Evolutionary conservation across 2,329 filamentous ascomycete genomes (phyloP), one percentile per base, ranked within the genome.

Genomic region (Didymosphaeria variabile): DNA sequence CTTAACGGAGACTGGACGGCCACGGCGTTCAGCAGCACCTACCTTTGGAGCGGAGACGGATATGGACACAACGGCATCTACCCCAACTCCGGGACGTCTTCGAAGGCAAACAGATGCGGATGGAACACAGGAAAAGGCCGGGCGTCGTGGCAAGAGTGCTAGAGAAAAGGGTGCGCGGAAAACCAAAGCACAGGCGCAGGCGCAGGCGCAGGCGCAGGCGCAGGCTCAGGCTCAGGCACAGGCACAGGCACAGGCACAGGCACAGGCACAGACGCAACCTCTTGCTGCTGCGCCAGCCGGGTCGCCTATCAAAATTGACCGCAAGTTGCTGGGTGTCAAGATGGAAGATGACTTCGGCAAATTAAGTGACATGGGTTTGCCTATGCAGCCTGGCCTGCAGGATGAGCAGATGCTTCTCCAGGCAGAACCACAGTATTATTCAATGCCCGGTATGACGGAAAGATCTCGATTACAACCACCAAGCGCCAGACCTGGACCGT

Each of bases 31-130:
- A 46, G 84, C 84, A 29, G 91, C 91, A 12, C 91, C 91, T 3
- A 91, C 88, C 0, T 94, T 90, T 81, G 87, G 87, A 69, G 81
- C 82, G 31, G 85, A 89, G 58, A 78, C 80, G 10, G 90, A 92
- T 60, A 85, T 85, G 17, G 90, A 92, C 79, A 81, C 51, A 21
- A 71, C 64, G 9, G 69, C 71, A 5, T 64, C 73, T 21, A 69
- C 77, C 17, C 66, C 68, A 47, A 72, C 71, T 5, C 69, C 72
- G 47, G 72, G 71, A 54, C 47, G 85, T 78, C 50, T 65, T 21
- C 74, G 76, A 45, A 65, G 73, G 46, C 71, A 71, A 45, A 73
- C 68, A 13, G 74, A 77, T 60, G 68, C 67, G 23, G 75, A 78
- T 52, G 73, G 71, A 17, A 68, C 65, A 15, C 68, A 68, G 64